Evolutionary conservation across 2,329 filamentous ascomycete species (phyloP).

Genomic region (Sporothrix dimorphospora): DNA sequence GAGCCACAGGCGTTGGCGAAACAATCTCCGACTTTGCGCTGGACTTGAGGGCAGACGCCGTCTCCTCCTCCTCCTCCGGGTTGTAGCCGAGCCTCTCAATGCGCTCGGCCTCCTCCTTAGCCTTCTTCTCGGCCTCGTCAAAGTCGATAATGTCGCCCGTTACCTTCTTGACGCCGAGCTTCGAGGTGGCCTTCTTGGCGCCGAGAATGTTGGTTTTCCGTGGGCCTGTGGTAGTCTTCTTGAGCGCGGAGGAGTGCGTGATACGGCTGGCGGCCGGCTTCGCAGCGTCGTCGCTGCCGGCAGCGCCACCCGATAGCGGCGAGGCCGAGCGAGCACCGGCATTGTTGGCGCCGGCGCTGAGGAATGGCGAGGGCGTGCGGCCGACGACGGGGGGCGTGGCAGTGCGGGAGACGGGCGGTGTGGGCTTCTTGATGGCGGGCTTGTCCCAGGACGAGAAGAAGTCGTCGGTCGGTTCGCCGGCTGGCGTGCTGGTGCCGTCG

Average conservation of each 20-base stretch:
- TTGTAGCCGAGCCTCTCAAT: slow-evolving; percentile 96
- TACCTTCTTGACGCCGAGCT: slow-evolving; percentile 93
- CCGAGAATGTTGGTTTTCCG: slow-evolving; percentile 86
- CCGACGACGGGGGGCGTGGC: slow-evolving; percentile 80
- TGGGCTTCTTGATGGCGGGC: slow-evolving; percentile 93
- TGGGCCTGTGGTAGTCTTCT: slow-evolving; percentile 71
- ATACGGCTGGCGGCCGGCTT: slow-evolving; percentile 70
- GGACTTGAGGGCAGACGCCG: slow-evolving; percentile 44
- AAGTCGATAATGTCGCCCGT: slow-evolving; percentile 84
- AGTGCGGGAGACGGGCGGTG: slow-evolving; percentile 87
- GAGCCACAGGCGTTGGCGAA: slow-evolving; percentile 75
- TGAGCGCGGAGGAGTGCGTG: slow-evolving; percentile 77
- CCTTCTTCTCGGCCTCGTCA: slow-evolving; percentile 94
- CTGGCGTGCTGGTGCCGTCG: slow-evolving; percentile 72
- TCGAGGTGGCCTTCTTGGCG: slow-evolving; percentile 73
- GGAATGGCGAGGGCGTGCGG: slow-evolving; percentile 86
- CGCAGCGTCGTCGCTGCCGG: slow-evolving; percentile 52
- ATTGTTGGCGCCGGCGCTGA: slow-evolving; percentile 73
- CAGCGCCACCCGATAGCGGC: slow-evolving; percentile 68
- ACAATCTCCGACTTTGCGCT: slow-evolving; percentile 59
- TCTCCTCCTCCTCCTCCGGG: slow-evolving; percentile 76
- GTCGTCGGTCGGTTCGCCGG: slow-evolving; percentile 81
- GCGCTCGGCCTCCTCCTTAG: slow-evolving; percentile 94
- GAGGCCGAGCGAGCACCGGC: slow-evolving; percentile 78
- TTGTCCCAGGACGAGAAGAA: slow-evolving; percentile 99